Base-by-base conservation (phyloP, 1,284 basidiomycete genomes). In the Golubevia sp. region DNA sequence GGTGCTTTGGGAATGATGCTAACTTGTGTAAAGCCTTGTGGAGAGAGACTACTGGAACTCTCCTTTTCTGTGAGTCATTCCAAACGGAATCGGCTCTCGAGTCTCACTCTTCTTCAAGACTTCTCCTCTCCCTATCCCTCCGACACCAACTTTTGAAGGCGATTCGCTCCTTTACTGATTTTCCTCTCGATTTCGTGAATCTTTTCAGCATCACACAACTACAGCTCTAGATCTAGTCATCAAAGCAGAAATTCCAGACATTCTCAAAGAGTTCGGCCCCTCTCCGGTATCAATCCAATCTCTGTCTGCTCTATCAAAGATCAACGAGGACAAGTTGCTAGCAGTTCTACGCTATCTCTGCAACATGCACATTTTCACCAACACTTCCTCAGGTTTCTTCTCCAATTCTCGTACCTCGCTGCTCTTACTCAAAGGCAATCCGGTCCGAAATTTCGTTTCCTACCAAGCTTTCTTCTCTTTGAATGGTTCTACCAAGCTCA, bases 1-100 rank as follows among this genome's bases (percentile, higher is more conserved):
- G 50, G 49, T 25, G 62, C 67, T 4, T 62, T 68, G 18, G 67
- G 63, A 24, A 68, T 68, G 67, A 64, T 68, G 67, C 57, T 58
- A 4, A 34, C 55, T 3, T 57, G 62, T 58, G 58, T 68, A 23
- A 59, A 65, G 57, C 27, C 50, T 7, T 63, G 59, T 0, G 57
- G 56, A 2, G 53, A 55, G 27, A 59, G 48, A 48, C 53, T 66
- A 24, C 61, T 68, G 56, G 56, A 23, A 13, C 63, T 62, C 30
- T 49, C 50, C 30, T 58, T 68, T 58, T 48, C 63, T 15, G 51
- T 60, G n/a, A 44, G 38, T 44, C 18, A n/a, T n/a, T n/a, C n/a
- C n/a, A n/a, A n/a, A n/a, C n/a, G n/a, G n/a, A n/a, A n/a, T n/a
- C n/a, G n/a, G n/a, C n/a, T n/a, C n/a, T n/a, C n/a, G n/a, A n/a